A percentile compares a stretch with the other conserved stretches of the same genome.
Conservation (phyloP, 2,329 filamentous ascomycete species). For the Pseudocercospora musae region DNA sequence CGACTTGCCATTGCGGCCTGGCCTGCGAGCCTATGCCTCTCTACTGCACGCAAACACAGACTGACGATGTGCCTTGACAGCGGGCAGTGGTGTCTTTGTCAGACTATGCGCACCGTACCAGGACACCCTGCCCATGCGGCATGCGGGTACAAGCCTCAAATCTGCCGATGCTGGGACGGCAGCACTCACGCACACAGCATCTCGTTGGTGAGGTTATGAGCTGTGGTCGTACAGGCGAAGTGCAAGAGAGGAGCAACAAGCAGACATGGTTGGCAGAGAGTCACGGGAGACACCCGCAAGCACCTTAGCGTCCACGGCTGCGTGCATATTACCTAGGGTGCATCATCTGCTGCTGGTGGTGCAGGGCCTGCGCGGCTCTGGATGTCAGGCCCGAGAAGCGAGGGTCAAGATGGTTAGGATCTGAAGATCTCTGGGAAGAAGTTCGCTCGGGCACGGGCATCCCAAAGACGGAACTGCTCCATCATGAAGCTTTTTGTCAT, state of each 20-base stretch:
- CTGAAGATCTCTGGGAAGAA: constrained; percentile 23
- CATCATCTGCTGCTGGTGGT: constrained; percentile 9
- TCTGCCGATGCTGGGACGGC: constrained; percentile 18
- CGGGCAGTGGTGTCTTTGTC: constrained; percentile 25
- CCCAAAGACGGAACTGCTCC: constrained; percentile 9
- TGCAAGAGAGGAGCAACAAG: constrained; percentile 8
- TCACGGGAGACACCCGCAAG: constrained; percentile 19
- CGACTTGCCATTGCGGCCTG: constrained; percentile 21
- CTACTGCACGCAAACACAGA: constrained; percentile 24
- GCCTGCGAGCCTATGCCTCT: constrained; percentile 19
- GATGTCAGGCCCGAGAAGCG: constrained; percentile 14
- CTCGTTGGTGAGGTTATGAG: constrained; percentile 21
- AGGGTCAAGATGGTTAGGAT: constrained; percentile 15
- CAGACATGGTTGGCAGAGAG: constrained; percentile 20
- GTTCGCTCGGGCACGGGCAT: constrained; percentile 21
- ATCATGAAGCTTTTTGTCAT: constrained; percentile 22
- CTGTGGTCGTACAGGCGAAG: constrained; percentile 14
- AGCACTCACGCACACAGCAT: constrained; percentile 22
- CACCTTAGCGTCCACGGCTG: constrained; percentile 12
- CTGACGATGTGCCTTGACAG: constrained; percentile 19
- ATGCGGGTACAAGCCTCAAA: constrained; percentile 18
- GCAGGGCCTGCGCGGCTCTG: constrained; percentile 15
- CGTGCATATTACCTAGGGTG: constrained; percentile 22
- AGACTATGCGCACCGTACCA: constrained; percentile 14
- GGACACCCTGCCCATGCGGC: constrained; percentile 22